Evolutionary conservation across 2,329 filamentous ascomycete species (phyloP), one percentile per base, ranked within the genome.

Genomic region (Talaromyces sp.): DNA sequence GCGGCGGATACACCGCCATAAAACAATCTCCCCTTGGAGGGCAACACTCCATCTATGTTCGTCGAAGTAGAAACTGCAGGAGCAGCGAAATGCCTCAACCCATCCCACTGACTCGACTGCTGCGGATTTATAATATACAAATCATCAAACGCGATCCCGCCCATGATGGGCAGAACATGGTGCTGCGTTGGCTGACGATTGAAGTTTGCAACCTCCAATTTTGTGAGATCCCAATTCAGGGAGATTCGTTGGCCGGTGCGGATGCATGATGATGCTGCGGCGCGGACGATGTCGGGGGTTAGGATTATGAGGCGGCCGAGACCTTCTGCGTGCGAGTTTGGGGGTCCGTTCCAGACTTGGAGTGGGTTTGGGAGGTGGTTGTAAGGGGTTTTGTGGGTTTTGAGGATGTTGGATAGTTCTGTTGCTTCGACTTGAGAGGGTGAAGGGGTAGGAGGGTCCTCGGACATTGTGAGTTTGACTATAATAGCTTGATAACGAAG

Each of bases 141-240:
- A 66, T 84, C 82, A 69, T 84, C 82, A 69, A 83, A 85, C 5
- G 79, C 80, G 0, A 78, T 72, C 10, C 82, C 80, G 10, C 78
- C 77, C 8, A 85, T 73, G 17, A 85, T 66, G 11, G 81, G 78
- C 0, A 84, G 76, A 64, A 86, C 82, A 63, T 79, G 79, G 68
- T 86, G 84, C 36, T 82, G 74, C 60, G 81, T 82, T 8, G 82
- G 80, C 38, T 82, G 80, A 1, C 85, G 79, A 51, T 81, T 81
- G 68, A 86, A 83, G 67, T 83, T 83, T 1, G 85, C 83, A 68
- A 83, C 80, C 65, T 87, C 83, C 2, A 86, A 74, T 69, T 87
- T 86, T 22, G 80, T 82, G 67, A 87, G 71, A 27, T 84, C 82
- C 85, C 85, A 87, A 29, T 81, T 80, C 45, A 88, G 77, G 10